Percentiles rank a stretch among this genome's conserved stretches.
Evolutionary conservation across 352 stramenopile species (phyloP).

Genomic region (Globisporangium solare): DNA sequence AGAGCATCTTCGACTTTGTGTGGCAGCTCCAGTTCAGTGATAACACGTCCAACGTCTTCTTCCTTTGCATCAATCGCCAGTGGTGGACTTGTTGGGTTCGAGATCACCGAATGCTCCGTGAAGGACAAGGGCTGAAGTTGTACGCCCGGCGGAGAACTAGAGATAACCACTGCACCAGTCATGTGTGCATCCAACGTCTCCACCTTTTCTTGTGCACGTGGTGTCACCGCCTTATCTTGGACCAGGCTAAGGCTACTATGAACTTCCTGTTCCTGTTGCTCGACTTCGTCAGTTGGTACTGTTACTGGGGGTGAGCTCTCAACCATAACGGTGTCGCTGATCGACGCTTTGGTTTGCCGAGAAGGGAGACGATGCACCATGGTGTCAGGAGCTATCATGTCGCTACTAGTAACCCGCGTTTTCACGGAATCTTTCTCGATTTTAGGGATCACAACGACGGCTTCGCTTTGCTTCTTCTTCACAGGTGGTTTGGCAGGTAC

Average conservation of each 20-base stretch:
- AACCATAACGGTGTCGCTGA: background rate
- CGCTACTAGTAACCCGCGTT: background rate
- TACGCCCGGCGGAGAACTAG: constrained; percentile 14
- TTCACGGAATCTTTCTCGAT: constrained; percentile 14
- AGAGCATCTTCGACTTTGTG: background rate
- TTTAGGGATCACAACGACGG: constrained; percentile 16
- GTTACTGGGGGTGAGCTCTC: background rate
- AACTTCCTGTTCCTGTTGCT: background rate
- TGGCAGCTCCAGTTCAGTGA: background rate
- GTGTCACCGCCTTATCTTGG: background rate
- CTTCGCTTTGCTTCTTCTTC: constrained; percentile 10
- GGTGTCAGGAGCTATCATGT: background rate
- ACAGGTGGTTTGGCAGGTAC: background rate
- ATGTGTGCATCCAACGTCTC: too few relatives aligned
- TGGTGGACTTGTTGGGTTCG: too few relatives aligned
- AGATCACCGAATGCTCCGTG: too few relatives aligned
- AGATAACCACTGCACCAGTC: background rate
- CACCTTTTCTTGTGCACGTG: background rate
- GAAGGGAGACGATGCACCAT: background rate
- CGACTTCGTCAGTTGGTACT: background rate
- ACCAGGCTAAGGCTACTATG: background rate
- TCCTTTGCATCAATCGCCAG: background rate
- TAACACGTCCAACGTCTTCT: constrained; percentile 2
- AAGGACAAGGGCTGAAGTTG: constrained; percentile 1
- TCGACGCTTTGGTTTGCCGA: background rate